A percentile compares a stretch with the other conserved stretches of the same genome.
phyloP scores from a whole-genome alignment of 2,329 filamentous ascomycete species.

The Penicillium sp. region DNA sequence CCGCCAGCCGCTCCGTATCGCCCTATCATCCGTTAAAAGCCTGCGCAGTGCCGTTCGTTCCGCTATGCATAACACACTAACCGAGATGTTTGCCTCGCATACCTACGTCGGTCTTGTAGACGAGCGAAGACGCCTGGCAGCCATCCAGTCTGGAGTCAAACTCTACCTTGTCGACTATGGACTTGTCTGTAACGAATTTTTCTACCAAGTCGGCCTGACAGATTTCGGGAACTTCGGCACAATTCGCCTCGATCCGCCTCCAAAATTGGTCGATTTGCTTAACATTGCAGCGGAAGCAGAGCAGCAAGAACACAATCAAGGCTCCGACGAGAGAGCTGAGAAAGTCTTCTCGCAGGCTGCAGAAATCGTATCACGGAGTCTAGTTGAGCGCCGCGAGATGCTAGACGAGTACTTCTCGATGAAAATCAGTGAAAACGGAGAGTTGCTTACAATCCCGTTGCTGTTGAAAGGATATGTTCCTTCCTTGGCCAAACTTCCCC shows the following conservation, averaged over 20 bases:
- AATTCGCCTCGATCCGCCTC: constrained; percentile 75
- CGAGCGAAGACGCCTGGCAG: constrained; percentile 79
- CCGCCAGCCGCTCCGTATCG: constrained; percentile 68
- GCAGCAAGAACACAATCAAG: constrained; percentile 44
- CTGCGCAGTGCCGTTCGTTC: constrained; percentile 79
- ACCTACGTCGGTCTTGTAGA: constrained; percentile 95
- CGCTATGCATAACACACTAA: constrained; percentile 79
- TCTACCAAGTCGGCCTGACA: constrained; percentile 91
- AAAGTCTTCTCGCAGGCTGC: constrained; percentile 67
- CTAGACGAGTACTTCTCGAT: constrained; percentile 89
- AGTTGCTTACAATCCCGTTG: constrained; percentile 77
- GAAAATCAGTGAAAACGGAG: constrained; percentile 74
- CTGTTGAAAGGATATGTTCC: constrained; percentile 88
- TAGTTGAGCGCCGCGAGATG: constrained; percentile 80
- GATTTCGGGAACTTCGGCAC: constrained; percentile 94
- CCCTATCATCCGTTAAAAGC: constrained; percentile 80
- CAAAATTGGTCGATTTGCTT: constrained; percentile 71
- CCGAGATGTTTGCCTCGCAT: constrained; percentile 81
- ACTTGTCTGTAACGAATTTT: constrained; percentile 80
- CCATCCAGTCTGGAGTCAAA: constrained; percentile 89
- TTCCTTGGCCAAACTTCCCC: constrained; percentile 79
- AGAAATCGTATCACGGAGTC: constrained; percentile 63
- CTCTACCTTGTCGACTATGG: constrained; percentile 94
- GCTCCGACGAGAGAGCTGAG: constrained; percentile 35
- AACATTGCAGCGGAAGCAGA: constrained; percentile 72